Conservation (phyloP, 495 filamentous ascomycete genomes). For the Aspergillus nidulans region DNA sequence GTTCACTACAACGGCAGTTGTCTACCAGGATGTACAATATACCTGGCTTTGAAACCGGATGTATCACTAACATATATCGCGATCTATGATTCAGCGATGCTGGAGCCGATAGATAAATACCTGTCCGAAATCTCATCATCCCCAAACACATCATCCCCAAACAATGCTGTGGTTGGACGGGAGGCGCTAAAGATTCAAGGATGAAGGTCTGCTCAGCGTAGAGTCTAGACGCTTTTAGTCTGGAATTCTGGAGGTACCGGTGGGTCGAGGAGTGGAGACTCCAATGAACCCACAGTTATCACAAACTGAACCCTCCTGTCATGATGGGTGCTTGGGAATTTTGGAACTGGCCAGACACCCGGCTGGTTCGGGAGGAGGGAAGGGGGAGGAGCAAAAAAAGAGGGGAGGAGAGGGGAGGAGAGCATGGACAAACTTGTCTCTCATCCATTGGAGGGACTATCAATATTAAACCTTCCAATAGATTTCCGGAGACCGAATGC, state of each 20-base stretch:
- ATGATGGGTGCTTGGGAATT: constrained; percentile 3
- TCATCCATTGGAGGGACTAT: not conserved
- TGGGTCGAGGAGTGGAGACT: constrained; percentile 6
- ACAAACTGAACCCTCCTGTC: constrained; percentile 8
- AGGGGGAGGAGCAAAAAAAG: not conserved
- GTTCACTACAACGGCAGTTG: not conserved
- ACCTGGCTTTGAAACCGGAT: not conserved
- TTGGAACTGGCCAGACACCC: not conserved
- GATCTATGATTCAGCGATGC: not conserved
- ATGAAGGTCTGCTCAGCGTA: too few relatives aligned
- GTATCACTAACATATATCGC: not conserved
- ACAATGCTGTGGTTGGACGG: constrained; percentile 13
- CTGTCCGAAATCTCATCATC: constrained; percentile 4
- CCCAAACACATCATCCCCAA: not conserved
- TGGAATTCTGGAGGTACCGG: not conserved
- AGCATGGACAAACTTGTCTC: constrained; percentile 10
- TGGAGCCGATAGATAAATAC: not conserved
- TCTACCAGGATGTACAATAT: not conserved
- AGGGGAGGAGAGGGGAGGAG: not conserved
- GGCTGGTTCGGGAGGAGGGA: not conserved
- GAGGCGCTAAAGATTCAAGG: constrained; percentile 6
- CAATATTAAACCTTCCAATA: too few relatives aligned
- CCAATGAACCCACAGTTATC: constrained; percentile 7
- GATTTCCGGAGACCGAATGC: not conserved
- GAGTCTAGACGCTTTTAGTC: constrained; percentile 10